Evolutionary conservation across 2,329 filamentous ascomycete species (phyloP).

Genomic region (Xylariaceae sp.): DNA sequence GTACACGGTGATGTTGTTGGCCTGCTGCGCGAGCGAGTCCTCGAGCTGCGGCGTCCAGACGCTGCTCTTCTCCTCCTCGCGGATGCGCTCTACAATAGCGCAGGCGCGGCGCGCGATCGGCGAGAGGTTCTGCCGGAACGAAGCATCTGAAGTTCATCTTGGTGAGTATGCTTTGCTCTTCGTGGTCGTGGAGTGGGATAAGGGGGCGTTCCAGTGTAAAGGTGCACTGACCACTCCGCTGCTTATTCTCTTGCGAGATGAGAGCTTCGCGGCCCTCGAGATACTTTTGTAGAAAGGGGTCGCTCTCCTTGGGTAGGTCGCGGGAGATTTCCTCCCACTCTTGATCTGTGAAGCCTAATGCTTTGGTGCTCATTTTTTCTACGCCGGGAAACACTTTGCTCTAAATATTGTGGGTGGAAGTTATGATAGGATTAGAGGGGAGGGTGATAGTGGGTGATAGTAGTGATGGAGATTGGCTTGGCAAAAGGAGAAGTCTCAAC

Average conservation of each 20-base stretch:
- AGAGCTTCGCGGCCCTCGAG: slow-evolving; percentile 76
- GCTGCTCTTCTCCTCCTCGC: slow-evolving; percentile 74
- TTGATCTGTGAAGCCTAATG: slow-evolving; percentile 50
- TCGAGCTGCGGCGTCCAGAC: slow-evolving; percentile 80
- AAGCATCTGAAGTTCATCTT: slow-evolving; percentile 57
- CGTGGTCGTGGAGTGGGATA: slow-evolving; percentile 20
- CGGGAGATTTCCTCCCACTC: slow-evolving; percentile 64
- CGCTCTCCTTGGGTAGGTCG: slow-evolving; percentile 63
- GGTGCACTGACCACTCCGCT: slow-evolving; percentile 71
- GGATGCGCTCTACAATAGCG: slow-evolving; percentile 79
- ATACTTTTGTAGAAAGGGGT: slow-evolving; percentile 85
- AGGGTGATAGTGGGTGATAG: too few relatives aligned
- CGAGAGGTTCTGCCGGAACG: slow-evolving; percentile 76
- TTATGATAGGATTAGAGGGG: background rate
- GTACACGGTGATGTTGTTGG: slow-evolving; percentile 68
- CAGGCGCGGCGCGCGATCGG: slow-evolving; percentile 80
- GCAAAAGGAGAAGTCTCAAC: too few relatives aligned
- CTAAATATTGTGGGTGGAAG: background rate
- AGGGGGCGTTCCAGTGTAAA: slow-evolving; percentile 11
- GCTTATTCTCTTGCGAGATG: slow-evolving; percentile 79
- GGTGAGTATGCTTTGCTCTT: slow-evolving; percentile 4
- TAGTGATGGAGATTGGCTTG: too few relatives aligned
- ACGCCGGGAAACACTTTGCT: background rate
- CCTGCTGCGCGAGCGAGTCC: slow-evolving; percentile 67
- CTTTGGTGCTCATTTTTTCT: slow-evolving; percentile 20